These are phyloP conservation scores for Agaricales sp. DNA, from an alignment of 1,284 basidiomycete genomes.

Conservation along the genomic window DNA sequence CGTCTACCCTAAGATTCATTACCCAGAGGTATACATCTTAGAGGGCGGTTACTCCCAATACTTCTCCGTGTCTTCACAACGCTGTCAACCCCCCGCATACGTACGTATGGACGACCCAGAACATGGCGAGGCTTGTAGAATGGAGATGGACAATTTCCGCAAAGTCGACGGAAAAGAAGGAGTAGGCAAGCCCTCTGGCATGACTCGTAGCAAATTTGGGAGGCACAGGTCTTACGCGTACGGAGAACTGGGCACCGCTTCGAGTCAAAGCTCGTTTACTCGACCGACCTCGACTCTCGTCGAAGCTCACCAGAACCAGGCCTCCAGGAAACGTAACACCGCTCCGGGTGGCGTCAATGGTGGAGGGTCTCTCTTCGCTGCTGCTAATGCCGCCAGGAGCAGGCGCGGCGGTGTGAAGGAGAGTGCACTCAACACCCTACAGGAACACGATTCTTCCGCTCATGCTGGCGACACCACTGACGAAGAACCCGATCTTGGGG, in stretches of 20 bases:
- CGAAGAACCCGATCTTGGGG: conserved; percentile 1
- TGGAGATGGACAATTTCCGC: conserved; percentile 88
- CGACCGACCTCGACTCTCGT: not conserved
- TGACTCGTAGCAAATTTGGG: conserved; percentile 1
- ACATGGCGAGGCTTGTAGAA: conserved; percentile 67
- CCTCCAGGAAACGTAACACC: conserved; percentile 1
- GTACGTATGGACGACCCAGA: conserved; percentile 92
- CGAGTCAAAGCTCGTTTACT: not conserved
- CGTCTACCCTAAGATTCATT: conserved; percentile 88
- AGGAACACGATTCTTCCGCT: not conserved
- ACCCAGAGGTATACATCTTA: conserved; percentile 94
- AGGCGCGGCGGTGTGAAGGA: not conserved
- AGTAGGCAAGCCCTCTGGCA: conserved; percentile 19
- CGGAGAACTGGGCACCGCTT: not conserved
- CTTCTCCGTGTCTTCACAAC: conserved; percentile 54
- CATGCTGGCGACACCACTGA: not conserved
- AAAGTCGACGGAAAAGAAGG: conserved; percentile 76
- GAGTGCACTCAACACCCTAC: not conserved
- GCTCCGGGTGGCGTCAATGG: conserved; percentile 1
- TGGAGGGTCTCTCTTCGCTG: not conserved
- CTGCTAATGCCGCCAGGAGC: conserved; percentile 1
- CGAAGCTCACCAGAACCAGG: not conserved
- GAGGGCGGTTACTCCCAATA: conserved; percentile 94
- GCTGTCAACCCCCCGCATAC: conserved; percentile 79
- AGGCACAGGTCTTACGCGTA: conserved; percentile 1